Conservation (phyloP, 2,329 filamentous ascomycete genomes). For the Verticillium isaacii region DNA sequence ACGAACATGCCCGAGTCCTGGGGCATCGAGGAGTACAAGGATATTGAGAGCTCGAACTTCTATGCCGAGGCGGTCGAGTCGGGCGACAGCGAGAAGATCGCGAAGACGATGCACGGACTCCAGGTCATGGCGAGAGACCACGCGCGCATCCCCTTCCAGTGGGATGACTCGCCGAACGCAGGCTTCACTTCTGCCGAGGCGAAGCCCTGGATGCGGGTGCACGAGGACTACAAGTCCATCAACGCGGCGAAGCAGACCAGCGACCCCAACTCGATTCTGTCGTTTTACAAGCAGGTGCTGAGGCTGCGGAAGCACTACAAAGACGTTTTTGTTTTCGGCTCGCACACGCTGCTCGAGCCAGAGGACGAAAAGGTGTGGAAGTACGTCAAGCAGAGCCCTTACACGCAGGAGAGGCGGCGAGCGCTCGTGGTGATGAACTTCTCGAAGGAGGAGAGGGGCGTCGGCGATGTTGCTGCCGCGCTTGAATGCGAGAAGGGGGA, state of each 20-base stretch:
- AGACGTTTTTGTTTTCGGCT: slow-evolving; percentile 58
- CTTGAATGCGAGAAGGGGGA: slow-evolving; percentile 16
- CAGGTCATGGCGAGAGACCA: slow-evolving; percentile 59
- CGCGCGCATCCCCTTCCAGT: slow-evolving; percentile 62
- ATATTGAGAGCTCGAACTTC: slow-evolving; percentile 48
- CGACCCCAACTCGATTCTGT: slow-evolving; percentile 45
- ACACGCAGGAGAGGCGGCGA: slow-evolving; percentile 12
- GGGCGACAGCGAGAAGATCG: slow-evolving; percentile 28
- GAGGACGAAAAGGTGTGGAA: slow-evolving; percentile 51
- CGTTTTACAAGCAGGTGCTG: slow-evolving; percentile 54
- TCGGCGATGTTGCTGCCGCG: slow-evolving; percentile 16
- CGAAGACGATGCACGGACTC: slow-evolving; percentile 45
- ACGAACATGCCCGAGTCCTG: slow-evolving; percentile 47
- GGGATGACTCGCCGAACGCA: slow-evolving; percentile 51
- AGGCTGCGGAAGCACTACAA: slow-evolving; percentile 46
- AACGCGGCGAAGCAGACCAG: slow-evolving; percentile 48
- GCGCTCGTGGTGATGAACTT: slow-evolving; percentile 43
- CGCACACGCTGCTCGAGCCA: slow-evolving; percentile 49
- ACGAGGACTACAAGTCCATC: slow-evolving; percentile 50
- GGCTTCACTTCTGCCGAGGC: slow-evolving; percentile 48
- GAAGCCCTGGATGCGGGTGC: slow-evolving; percentile 64
- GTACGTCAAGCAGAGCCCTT: slow-evolving; percentile 38
- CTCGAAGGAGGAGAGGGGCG: slow-evolving; percentile 26
- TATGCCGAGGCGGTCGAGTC: slow-evolving; percentile 39
- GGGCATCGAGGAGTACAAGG: slow-evolving; percentile 48